These are phyloP conservation scores for Neohortaea acidophila DNA, from an alignment of 495 filamentous ascomycete genomes.

Conservation along the genomic window DNA sequence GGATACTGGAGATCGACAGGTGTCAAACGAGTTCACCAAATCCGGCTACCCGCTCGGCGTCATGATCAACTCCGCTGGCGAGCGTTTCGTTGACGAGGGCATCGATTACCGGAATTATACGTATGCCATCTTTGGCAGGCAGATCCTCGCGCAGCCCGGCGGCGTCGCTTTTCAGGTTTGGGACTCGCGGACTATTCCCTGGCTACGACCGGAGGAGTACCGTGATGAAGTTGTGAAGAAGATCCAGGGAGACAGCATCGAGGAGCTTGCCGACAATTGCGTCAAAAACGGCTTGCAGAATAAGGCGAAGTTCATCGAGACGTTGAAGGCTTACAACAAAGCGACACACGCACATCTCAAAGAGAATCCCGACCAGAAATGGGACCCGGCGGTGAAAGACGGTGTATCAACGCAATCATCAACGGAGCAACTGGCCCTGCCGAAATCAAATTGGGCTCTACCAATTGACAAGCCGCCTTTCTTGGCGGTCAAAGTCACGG, in stretches of 20 bases:
- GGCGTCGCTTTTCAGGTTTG: slow-evolving; percentile 47
- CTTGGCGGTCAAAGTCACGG: slow-evolving; percentile 41
- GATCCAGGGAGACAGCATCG: slow-evolving; percentile 33
- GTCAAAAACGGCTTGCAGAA: slow-evolving; percentile 30
- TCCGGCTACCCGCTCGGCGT: slow-evolving; percentile 49
- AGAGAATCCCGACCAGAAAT: slow-evolving; percentile 30
- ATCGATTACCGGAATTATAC: slow-evolving; percentile 48
- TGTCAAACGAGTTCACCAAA: slow-evolving; percentile 52
- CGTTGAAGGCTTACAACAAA: slow-evolving; percentile 37
- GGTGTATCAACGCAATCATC: slow-evolving; percentile 39
- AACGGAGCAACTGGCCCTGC: slow-evolving; percentile 23
- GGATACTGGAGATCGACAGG: slow-evolving; percentile 34
- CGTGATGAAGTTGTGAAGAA: slow-evolving; percentile 36
- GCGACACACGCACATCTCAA: slow-evolving; percentile 29
- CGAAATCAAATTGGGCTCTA: slow-evolving; percentile 51
- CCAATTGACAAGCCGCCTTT: slow-evolving; percentile 41
- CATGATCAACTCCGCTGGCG: slow-evolving; percentile 42
- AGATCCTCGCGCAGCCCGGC: slow-evolving; percentile 39
- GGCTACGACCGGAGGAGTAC: slow-evolving; percentile 45
- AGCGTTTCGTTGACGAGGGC: slow-evolving; percentile 49
- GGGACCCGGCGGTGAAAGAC: slow-evolving; percentile 42
- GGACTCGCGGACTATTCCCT: slow-evolving; percentile 34
- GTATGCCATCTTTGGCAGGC: slow-evolving; percentile 44
- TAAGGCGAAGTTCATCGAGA: slow-evolving; percentile 30
- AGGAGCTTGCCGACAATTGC: slow-evolving; percentile 38